Evolutionary conservation across 257 asterid species (phyloP).

Genomic region (Solanum chmielewskii): DNA sequence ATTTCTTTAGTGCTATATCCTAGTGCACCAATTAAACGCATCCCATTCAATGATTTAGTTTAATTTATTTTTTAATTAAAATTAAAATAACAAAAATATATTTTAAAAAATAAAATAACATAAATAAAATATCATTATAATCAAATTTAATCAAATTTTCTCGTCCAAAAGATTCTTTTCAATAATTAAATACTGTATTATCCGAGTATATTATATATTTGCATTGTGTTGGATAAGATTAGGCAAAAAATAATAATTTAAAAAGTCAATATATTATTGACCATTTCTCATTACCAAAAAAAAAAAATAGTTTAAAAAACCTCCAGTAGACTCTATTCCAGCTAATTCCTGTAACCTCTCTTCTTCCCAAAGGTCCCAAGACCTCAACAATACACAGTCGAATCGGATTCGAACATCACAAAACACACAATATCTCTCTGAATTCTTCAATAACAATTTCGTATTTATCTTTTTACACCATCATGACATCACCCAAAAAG

Average conservation of each 20-base stretch:
- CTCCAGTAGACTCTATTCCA: not conserved
- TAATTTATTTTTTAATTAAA: too few relatives aligned
- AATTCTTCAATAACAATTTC: not conserved
- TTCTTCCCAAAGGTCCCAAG: not conserved
- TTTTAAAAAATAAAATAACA: too few relatives aligned
- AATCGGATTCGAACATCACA: not conserved
- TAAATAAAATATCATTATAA: too few relatives aligned
- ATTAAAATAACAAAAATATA: too few relatives aligned
- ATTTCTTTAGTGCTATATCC: not conserved
- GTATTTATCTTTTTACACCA: not conserved
- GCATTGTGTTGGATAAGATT: not conserved
- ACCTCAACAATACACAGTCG: not conserved
- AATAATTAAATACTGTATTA: not conserved
- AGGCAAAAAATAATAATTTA: not conserved
- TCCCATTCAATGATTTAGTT: too few relatives aligned
- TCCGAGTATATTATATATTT: not conserved
- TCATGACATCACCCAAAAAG: constrained; percentile 45
- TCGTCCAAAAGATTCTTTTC: too few relatives aligned
- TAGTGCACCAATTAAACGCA: not conserved
- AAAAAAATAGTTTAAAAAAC: not conserved
- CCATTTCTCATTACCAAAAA: not conserved
- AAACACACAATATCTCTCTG: not conserved
- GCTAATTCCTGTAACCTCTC: not conserved
- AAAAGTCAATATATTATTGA: not conserved
- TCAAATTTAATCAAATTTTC: too few relatives aligned